These are phyloP conservation scores for Glaciozyma antarctica DNA, from an alignment of 768 basidiomycete genomes.

Conservation along the genomic window DNA sequence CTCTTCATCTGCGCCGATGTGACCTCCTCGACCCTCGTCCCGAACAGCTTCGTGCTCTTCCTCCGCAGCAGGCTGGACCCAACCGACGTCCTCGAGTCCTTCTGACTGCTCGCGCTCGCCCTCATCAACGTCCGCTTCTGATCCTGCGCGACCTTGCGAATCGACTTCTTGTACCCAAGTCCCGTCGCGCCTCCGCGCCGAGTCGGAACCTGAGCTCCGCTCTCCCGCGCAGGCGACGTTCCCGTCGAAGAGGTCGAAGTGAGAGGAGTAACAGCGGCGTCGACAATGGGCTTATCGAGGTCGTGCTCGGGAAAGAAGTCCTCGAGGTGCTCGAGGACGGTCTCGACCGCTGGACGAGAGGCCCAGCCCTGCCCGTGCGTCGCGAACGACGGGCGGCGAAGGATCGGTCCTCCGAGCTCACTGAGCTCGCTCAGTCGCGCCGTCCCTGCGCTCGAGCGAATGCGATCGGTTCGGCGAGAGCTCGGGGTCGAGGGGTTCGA, in stretches of 20 bases:
- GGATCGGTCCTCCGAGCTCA: background rate
- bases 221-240: background rate
- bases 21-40: constrained; percentile 83
- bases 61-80: constrained; percentile 50
- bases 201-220: background rate
- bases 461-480: background rate
- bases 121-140: constrained; percentile 67
- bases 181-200: constrained; percentile 4
- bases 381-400: constrained; percentile 15
- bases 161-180: constrained; percentile 69
- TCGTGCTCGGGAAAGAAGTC: constrained; percentile 94
- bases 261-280: constrained; percentile 38
- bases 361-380: constrained; percentile 32
- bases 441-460: background rate
- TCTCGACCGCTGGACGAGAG: constrained; percentile 48
- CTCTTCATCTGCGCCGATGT: constrained; percentile 49
- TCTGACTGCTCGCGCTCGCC: constrained; percentile 44
- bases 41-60: constrained; percentile 92
- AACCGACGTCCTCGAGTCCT: constrained; percentile 33
- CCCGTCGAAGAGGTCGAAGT: constrained; percentile 42
- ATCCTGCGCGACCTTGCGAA: constrained; percentile 81
- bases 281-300: constrained; percentile 89
- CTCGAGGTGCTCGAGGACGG: constrained; percentile 83
- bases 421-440: constrained; percentile 16
- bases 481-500: background rate